Evolutionary conservation across 768 basidiomycete species (phyloP).

Genomic region (Tulasnella sp.): DNA sequence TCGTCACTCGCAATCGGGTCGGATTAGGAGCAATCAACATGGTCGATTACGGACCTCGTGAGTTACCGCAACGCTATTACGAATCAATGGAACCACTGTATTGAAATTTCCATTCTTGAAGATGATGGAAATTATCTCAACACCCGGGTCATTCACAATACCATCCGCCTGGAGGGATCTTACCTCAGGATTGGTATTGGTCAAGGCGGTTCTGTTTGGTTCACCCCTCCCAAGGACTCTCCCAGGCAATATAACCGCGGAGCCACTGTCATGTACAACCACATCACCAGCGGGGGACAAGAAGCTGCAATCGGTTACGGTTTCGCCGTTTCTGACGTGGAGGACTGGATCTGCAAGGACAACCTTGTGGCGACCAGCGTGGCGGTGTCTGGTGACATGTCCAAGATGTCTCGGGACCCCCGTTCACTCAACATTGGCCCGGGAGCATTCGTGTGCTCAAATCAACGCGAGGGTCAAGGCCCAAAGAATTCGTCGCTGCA

Average conservation of each 20-base stretch:
- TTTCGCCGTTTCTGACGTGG: slow-evolving; percentile 22
- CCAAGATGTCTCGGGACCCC: background rate
- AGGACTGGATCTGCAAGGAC: slow-evolving; percentile 21
- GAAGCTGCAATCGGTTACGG: slow-evolving; percentile 21
- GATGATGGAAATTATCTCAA: slow-evolving; percentile 8
- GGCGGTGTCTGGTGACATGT: background rate
- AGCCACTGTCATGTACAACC: slow-evolving; percentile 21
- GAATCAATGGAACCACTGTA: too few relatives aligned
- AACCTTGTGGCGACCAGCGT: slow-evolving; percentile 20
- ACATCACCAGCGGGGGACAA: slow-evolving; percentile 16
- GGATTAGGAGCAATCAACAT: slow-evolving; percentile 23
- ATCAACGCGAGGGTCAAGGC: background rate
- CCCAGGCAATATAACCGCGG: slow-evolving; percentile 18
- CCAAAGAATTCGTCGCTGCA: slow-evolving; percentile 7
- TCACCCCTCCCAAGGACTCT: slow-evolving; percentile 8
- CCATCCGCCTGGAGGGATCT: slow-evolving; percentile 20
- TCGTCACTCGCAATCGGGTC: slow-evolving; percentile 19
- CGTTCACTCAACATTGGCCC: slow-evolving; percentile 18
- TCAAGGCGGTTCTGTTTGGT: slow-evolving; percentile 22
- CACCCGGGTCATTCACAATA: slow-evolving; percentile 23
- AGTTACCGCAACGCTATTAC: too few relatives aligned
- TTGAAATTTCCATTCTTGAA: too few relatives aligned
- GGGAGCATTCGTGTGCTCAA: slow-evolving; percentile 20
- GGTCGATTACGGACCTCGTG: slow-evolving; percentile 22
- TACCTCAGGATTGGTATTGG: slow-evolving; percentile 22